These are phyloP conservation scores for Plasmodium cynomolgi DNA, from an alignment of 169 alveolate genomes.

Conservation along the genomic window DNA sequence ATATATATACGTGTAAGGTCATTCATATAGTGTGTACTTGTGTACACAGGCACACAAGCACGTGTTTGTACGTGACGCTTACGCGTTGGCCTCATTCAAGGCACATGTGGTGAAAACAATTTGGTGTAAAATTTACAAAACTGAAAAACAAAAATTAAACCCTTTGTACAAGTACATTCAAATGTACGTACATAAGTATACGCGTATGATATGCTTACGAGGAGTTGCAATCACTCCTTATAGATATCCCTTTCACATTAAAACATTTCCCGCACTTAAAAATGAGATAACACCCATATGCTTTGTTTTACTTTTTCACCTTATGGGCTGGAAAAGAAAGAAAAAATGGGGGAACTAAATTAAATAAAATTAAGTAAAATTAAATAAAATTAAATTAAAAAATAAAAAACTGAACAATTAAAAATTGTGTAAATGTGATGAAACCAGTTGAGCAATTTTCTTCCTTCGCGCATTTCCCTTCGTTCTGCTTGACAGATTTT, in stretches of 20 bases:
- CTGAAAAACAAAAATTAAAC: conserved; percentile 10
- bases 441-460: conserved; percentile 2
- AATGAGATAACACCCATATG: neutral
- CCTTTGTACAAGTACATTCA: neutral
- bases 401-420: neutral
- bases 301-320: neutral
- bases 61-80: neutral
- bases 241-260: conserved; percentile 3
- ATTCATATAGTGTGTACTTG: neutral
- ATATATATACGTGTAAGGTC: neutral
- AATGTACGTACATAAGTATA: neutral
- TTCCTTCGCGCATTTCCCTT: neutral
- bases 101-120: conserved; percentile 1
- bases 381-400: no score
- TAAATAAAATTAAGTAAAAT: neutral
- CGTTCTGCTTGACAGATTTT: conserved; percentile 13
- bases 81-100: neutral
- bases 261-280: conserved; percentile 4
- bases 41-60: neutral
- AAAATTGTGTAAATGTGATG: conserved; percentile 23
- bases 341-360: neutral
- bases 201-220: neutral
- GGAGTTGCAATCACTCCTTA: neutral
- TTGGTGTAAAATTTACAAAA: neutral
- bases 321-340: neutral